Evolutionary conservation across 2,329 filamentous ascomycete species (phyloP).

Genomic region (Verticillium longisporum): DNA sequence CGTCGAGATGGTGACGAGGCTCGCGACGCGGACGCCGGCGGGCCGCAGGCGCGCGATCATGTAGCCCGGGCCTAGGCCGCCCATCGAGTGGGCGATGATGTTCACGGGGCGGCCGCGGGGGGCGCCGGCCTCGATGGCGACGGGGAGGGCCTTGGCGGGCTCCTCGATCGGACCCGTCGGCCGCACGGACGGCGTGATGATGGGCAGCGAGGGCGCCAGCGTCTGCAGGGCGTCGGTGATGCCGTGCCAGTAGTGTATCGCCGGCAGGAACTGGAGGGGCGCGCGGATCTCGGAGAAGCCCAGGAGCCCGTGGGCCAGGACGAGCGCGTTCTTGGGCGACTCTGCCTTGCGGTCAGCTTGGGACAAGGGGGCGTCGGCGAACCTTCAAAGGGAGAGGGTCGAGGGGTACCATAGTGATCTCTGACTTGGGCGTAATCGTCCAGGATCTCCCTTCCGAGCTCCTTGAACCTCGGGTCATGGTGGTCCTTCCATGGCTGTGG

Average conservation of each 20-base stretch:
- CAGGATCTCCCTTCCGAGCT: constrained; percentile 23
- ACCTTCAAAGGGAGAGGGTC: not conserved
- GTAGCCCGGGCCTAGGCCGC: constrained; percentile 57
- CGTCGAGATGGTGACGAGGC: constrained; percentile 48
- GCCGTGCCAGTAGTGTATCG: constrained; percentile 59
- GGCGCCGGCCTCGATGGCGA: constrained; percentile 40
- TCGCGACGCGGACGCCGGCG: constrained; percentile 36
- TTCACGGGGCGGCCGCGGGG: constrained; percentile 56
- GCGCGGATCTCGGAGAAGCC: constrained; percentile 52
- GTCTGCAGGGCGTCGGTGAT: constrained; percentile 51
- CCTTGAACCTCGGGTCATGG: not conserved
- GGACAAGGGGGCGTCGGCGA: not conserved
- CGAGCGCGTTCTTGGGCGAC: constrained; percentile 53
- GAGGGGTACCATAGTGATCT: constrained; percentile 34
- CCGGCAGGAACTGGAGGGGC: constrained; percentile 42
- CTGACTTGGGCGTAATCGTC: constrained; percentile 39
- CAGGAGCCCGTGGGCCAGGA: constrained; percentile 59
- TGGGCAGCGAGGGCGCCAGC: constrained; percentile 41
- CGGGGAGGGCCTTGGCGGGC: constrained; percentile 49
- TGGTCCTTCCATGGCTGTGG: not conserved
- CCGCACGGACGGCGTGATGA: constrained; percentile 56
- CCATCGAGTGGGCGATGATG: constrained; percentile 67
- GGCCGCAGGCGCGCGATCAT: constrained; percentile 54
- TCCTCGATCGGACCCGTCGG: constrained; percentile 54
- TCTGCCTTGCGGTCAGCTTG: constrained; percentile 23